Conservation (phyloP, 1,284 basidiomycete species). For the Schizophyllum commune region DNA sequence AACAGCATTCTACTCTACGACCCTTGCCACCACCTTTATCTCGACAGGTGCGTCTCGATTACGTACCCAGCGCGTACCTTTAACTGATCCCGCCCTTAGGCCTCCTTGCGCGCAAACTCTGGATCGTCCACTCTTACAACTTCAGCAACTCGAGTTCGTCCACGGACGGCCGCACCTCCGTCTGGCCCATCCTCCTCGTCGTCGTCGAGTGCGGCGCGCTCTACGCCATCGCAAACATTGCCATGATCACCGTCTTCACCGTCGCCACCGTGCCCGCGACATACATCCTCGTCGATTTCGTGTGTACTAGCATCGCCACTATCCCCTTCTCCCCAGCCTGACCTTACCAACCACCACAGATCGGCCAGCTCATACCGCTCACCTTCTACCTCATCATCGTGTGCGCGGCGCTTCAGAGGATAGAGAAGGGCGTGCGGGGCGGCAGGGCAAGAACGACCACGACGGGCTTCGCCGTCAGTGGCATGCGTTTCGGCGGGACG, state of each 20-base stretch:
- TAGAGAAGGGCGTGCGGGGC: not conserved
- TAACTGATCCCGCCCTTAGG: too few relatives aligned
- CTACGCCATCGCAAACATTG: not conserved
- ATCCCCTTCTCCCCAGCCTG: conserved; percentile 2
- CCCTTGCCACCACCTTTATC: not conserved
- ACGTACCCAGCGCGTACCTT: too few relatives aligned
- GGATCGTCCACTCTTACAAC: not conserved
- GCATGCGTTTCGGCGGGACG: too few relatives aligned
- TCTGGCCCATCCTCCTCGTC: not conserved
- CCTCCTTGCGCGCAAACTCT: not conserved
- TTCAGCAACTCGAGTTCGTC: not conserved
- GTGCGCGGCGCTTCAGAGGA: too few relatives aligned
- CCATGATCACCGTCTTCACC: not conserved
- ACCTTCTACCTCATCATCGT: not conserved
- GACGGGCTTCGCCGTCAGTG: too few relatives aligned
- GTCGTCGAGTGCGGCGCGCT: not conserved
- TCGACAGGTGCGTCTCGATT: not conserved
- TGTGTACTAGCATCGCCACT: too few relatives aligned
- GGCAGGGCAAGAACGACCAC: too few relatives aligned
- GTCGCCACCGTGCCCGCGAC: not conserved
- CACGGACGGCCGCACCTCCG: too few relatives aligned
- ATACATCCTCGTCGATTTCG: not conserved
- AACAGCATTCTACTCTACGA: too few relatives aligned
- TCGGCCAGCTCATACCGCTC: not conserved
- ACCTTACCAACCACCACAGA: not conserved